phyloP scores from a whole-genome alignment of 331 rosid genomes.

The Pyrus hybrid region DNA sequence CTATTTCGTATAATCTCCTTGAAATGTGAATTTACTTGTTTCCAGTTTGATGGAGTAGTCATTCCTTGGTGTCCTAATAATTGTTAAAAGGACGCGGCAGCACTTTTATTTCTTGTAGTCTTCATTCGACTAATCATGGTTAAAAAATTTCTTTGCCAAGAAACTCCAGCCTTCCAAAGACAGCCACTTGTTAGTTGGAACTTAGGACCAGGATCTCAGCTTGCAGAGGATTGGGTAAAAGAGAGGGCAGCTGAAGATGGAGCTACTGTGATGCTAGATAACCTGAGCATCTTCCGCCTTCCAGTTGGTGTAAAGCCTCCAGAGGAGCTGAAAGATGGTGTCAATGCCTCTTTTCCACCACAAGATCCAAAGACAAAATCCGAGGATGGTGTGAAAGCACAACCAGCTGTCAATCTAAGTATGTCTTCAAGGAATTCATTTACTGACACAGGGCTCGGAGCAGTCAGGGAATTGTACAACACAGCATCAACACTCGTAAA shows the following conservation, averaged over 20 bases:
- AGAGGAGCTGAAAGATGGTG: slow-evolving; percentile 44
- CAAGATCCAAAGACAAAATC: slow-evolving; percentile 28
- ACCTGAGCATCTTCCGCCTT: slow-evolving; percentile 54
- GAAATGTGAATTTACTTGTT: background rate
- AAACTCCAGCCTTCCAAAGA: slow-evolving; percentile 53
- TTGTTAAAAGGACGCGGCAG: background rate
- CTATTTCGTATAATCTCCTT: background rate
- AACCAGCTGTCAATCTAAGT: slow-evolving; percentile 18
- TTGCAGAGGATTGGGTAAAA: slow-evolving; percentile 81
- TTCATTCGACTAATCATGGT: slow-evolving; percentile 2
- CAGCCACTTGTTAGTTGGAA: slow-evolving; percentile 72
- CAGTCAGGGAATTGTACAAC: slow-evolving; percentile 47
- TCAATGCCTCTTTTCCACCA: slow-evolving; percentile 24
- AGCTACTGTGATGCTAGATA: slow-evolving; percentile 36
- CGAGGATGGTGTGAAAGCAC: slow-evolving; percentile 29
- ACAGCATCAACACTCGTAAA: slow-evolving; percentile 49
- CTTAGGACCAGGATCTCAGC: slow-evolving; percentile 64
- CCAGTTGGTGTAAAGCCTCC: slow-evolving; percentile 86
- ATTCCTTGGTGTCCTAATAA: background rate
- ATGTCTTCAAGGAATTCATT: slow-evolving; percentile 39
- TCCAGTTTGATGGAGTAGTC: slow-evolving; percentile 1
- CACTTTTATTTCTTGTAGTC: background rate
- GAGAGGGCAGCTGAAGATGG: slow-evolving; percentile 55
- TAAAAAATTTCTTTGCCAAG: slow-evolving; percentile 19
- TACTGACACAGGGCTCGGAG: slow-evolving; percentile 56